phyloP scores from a whole-genome alignment of 164 flowering plant species.

The Nelumbo lutea region DNA sequence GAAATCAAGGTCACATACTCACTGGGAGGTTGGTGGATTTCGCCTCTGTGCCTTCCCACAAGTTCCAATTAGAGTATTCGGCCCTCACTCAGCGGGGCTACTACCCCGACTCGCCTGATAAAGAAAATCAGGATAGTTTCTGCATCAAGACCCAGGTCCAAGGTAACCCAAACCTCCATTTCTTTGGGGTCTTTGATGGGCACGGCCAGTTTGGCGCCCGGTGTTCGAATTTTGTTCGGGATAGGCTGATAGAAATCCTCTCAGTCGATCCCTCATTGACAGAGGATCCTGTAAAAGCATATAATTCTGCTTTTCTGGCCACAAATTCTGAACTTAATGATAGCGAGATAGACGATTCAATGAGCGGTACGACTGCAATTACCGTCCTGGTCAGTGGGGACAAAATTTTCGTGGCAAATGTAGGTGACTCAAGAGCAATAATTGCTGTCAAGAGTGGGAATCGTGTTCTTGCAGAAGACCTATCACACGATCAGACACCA shows the following conservation, averaged over 20 bases:
- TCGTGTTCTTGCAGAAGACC: constrained; percentile 51
- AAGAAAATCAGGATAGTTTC: constrained; percentile 86
- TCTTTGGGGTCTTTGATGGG: constrained; percentile 99
- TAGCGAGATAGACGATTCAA: constrained; percentile 80
- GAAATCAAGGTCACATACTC: constrained; percentile 24
- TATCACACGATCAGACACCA: constrained; percentile 89
- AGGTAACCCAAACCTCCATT: constrained; percentile 87
- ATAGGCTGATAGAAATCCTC: constrained; percentile 59
- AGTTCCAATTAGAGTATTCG: constrained; percentile 59
- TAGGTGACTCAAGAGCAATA: constrained; percentile 95
- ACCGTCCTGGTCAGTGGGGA: constrained; percentile 75
- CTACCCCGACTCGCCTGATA: constrained; percentile 83
- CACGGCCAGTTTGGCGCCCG: constrained; percentile 80
- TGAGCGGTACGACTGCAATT: constrained; percentile 98
- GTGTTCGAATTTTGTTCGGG: constrained; percentile 78
- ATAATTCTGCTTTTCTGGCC: constrained; percentile 49
- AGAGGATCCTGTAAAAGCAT: constrained; percentile 78
- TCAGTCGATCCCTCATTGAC: constrained; percentile 44
- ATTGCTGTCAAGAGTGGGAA: constrained; percentile 61
- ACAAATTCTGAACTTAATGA: constrained; percentile 62
- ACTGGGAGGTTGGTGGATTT: constrained; percentile 48
- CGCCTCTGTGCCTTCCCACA: constrained; percentile 62
- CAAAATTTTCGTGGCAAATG: constrained; percentile 77
- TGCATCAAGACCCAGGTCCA: constrained; percentile 70
- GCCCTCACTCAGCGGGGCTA: constrained; percentile 76